Evolutionary conservation across 345 rosid species (phyloP).

Genomic region (Hevea brasiliensis): DNA sequence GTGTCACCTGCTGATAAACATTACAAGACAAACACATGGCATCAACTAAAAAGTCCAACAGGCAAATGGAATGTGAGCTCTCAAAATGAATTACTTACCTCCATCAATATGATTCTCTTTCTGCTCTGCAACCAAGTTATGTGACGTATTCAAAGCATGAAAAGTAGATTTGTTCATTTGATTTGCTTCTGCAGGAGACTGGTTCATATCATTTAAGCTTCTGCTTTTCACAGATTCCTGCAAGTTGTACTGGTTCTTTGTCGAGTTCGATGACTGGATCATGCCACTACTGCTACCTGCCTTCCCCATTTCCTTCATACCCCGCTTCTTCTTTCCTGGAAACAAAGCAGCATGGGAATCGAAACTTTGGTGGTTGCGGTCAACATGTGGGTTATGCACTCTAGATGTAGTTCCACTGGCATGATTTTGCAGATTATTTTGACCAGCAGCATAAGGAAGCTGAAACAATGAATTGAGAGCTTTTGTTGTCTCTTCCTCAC

Average conservation of each 20-base stretch:
- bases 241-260: conserved; percentile 29
- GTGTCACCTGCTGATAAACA: conserved; percentile 39
- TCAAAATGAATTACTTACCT: conserved; percentile 31
- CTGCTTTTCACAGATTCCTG: conserved; percentile 41
- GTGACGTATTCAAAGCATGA: conserved; percentile 21
- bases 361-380: conserved; percentile 21
- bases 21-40: conserved; percentile 15
- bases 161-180: conserved; percentile 22
- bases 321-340: conserved; percentile 32
- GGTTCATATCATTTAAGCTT: conserved; percentile 37
- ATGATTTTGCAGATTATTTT: conserved; percentile 31
- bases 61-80: conserved; percentile 2
- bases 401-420: conserved; percentile 29
- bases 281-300: conserved; percentile 16
- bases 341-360: conserved; percentile 25
- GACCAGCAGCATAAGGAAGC: conserved; percentile 26
- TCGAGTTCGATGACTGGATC: conserved; percentile 36
- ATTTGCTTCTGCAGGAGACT: conserved; percentile 33
- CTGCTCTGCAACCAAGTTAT: conserved; percentile 16
- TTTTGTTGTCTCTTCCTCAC: conserved; percentile 48
- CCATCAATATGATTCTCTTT: conserved; percentile 16
- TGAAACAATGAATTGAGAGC: conserved; percentile 32
- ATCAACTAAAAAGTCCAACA: not conserved
- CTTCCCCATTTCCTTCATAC: conserved; percentile 31
- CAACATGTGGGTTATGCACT: conserved; percentile 22